Evolutionary conservation across 1,139 yeast species (phyloP), one percentile per base, ranked within the genome.

Genomic region (Saccharomyces hybrid): DNA sequence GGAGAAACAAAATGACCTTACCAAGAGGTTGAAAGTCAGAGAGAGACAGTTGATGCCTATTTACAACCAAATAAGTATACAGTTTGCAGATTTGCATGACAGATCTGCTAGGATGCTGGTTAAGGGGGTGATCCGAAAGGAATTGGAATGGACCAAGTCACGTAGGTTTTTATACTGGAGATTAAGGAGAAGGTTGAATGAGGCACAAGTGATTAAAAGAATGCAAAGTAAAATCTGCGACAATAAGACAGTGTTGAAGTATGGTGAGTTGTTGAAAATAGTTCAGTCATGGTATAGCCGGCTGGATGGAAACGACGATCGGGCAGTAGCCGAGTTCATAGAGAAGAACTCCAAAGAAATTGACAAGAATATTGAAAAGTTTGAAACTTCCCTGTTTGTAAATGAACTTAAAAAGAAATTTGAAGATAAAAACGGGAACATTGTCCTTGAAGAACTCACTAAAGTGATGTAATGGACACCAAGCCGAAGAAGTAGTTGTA

Each of bases 31-130:
- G 61, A 78, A 79, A 55, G 85, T 81, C 47, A 87, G 99, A 71
- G 98, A 93, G 74, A 80, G 82, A 71, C 77, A 75, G 44, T 77
- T 93, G 68, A 73, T 89, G 64, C 98, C 99, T 62, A 82, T 91
- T 57, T 95, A 93, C 72, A 85, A 87, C 57, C 99, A 93, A 76
- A 80, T 93, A 56, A 86, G 96, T 48, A 88, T 93, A 55, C 98
- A 93, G 75, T 93, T 90, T 74, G 99, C 98, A 54, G 99, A 93
- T 71, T 80, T 93, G 70, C 99, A 93, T 70, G 99, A 93, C 72
- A 85, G 96, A 75, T 85, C 97, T n/a, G 96, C 95, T 47, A 90
- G 99, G 75, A 93, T 93, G 67, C 23, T 20, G 23, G 23, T 20
- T 20, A 20, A 20, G 23, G 23, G 23, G 23, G 23, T 20, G 23